phyloP scores from a whole-genome alignment of 2,329 filamentous ascomycete genomes.

The Arthrobotrys sinensis region DNA sequence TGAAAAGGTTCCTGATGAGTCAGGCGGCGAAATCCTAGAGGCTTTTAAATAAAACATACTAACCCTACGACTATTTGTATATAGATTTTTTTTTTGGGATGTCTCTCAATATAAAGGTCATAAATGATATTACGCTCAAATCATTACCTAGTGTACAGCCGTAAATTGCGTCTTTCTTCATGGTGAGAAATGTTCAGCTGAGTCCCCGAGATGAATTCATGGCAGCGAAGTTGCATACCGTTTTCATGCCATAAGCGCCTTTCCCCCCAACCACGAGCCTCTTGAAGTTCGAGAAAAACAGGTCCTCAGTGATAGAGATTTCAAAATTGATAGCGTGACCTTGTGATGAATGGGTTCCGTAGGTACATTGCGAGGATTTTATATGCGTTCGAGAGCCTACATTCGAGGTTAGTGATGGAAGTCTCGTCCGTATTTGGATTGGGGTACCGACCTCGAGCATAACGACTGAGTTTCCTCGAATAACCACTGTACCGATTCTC shows the following conservation, averaged over 20 bases:
- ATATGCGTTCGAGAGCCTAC: slow-evolving; percentile 60
- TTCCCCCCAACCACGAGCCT: slow-evolving; percentile 9
- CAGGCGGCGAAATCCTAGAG: slow-evolving; percentile 69
- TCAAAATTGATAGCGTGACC: slow-evolving; percentile 4
- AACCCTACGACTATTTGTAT: slow-evolving; percentile 13
- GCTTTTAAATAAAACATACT: neutral
- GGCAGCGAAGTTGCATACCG: slow-evolving; percentile 60
- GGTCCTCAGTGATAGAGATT: neutral
- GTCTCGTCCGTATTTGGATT: neutral
- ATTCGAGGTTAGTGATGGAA: slow-evolving; percentile 1
- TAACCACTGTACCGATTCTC: slow-evolving; percentile 93
- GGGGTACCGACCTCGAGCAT: slow-evolving; percentile 82
- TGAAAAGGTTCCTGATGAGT: slow-evolving; percentile 91
- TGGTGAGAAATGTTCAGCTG: slow-evolving; percentile 46
- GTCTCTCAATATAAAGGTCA: slow-evolving; percentile 22
- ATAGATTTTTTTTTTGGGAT: slow-evolving; percentile 29
- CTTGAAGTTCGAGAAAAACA: slow-evolving; percentile 6
- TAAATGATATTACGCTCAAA: slow-evolving; percentile 50
- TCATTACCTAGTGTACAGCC: slow-evolving; percentile 57
- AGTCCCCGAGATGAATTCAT: slow-evolving; percentile 38
- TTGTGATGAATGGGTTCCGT: neutral
- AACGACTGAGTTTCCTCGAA: slow-evolving; percentile 97
- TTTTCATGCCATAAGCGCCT: slow-evolving; percentile 48
- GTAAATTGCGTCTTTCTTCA: slow-evolving; percentile 30
- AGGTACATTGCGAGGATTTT: slow-evolving; percentile 1